Base-by-base conservation (phyloP, 106 monocot genomes). In the Alisma plantagoaquatica region DNA sequence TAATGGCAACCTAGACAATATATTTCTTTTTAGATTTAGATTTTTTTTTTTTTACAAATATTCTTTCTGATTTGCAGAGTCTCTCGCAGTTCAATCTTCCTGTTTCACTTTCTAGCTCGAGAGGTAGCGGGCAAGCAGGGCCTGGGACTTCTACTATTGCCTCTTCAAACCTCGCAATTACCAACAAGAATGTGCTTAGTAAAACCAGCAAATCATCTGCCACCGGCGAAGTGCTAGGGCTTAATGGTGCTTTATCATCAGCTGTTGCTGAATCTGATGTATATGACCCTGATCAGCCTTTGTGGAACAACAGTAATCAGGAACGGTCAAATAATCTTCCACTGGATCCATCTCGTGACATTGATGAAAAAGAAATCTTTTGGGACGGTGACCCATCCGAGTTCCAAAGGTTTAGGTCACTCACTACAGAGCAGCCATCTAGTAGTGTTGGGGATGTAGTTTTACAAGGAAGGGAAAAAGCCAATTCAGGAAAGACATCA, bases 221-320 rank as follows among this genome's bases (percentile, higher is more conserved):
- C 27, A 47, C 49, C 31, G 76, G 58, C 65, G 73, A 72, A 62
- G 55, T 33, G 52, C 20, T 58, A 52, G 68, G 46, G 32, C 24
- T 67, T 1, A 70, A 73, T 35, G 70, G 54, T 52, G 24, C 48
- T 43, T 47, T 59, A 18, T 35, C 64, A 46, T 62, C 45, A 63
- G 19, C 55, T 62, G 72, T 59, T 57, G 54, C 21, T 54, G 87
- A 96, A 66, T 67, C 77, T 38, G 96, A 96, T 79, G 89, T 96
- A n/a, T 96, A 96, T 63, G 96, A 96, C 70, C 96, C 96, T 60
- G 96, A 96, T 76, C 89, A 96, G 32, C 96, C 96, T 65, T 35
- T 96, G 12, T 96, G 88, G 96, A 78, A 74, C 59, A 89, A 69
- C 55, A 68, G 61, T 14, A n/a, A n/a, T n/a, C n/a, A n/a, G n/a